Evolutionary conservation across 805 yeast genomes (phyloP), one percentile per base, ranked within the genome.

Genomic region (Kurtzmaniella fragi): DNA sequence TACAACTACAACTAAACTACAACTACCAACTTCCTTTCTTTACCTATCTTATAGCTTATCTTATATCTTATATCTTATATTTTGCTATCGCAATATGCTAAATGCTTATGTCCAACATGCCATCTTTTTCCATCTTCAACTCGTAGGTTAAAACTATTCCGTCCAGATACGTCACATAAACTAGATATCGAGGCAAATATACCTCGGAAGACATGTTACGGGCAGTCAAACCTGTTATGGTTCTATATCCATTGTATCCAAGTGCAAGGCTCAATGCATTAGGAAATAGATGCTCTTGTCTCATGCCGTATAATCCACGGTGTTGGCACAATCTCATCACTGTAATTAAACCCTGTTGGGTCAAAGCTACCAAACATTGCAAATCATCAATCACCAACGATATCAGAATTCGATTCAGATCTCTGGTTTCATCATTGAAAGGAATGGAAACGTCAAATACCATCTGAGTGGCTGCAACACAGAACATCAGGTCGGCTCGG

Each of bases 401-500:
- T 8, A 68, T 60, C 15, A 66, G 62, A 10, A 68, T 61, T 11
- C 74, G 44, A 41, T 67, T 57, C 32, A 62, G 50, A 47, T 49
- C 59, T 32, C 48, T 47, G 7, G 53, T 49, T 15, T 67, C 74
- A 11, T 67, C 72, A 38, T 56, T 58, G 17, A 51, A 50, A 6
- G 73, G 68, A 16, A 60, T 48, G 1, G 52, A 49, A 44, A 66
- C 50, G 13, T 62, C 62, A 47, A 74, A 77, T 1, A 75, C 50
- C 16, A 62, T 53, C 3, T 64, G 54, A 1, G 77, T 69, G 1
- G 76, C 65, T 4, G 76, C 66, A 45, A 65, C 70, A 49, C 80
- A 75, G 28, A 71, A 62, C 16, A 78, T 56, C 9, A 67, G 61
- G 36, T 71, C 70, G 1, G 62, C 61, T 17, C 70, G 57, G 45